Percentiles rank a stretch among this genome's conserved stretches.
Evolutionary conservation across 2,329 filamentous ascomycete genomes (phyloP).

Genomic region (Zymoseptoria tritici): DNA sequence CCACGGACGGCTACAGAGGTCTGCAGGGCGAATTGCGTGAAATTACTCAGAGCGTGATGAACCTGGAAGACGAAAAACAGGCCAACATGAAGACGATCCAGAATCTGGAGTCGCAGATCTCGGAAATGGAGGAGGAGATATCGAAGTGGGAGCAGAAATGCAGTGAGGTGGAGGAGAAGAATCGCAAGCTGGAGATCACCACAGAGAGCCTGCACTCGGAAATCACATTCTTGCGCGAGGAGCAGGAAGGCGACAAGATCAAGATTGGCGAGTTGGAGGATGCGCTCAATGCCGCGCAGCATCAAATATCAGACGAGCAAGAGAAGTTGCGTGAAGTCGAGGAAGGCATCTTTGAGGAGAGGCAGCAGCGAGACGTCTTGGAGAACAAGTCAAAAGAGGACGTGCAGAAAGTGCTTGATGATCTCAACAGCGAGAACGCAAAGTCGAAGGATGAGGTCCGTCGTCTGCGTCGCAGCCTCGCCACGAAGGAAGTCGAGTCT

Average conservation of each 20-base stretch:
- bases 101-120: slow-evolving; percentile 72
- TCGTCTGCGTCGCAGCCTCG: slow-evolving; percentile 72
- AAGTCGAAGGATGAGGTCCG: slow-evolving; percentile 79
- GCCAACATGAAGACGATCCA: slow-evolving; percentile 71
- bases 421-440: slow-evolving; percentile 78
- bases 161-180: slow-evolving; percentile 77
- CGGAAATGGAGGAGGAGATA: slow-evolving; percentile 77
- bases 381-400: slow-evolving; percentile 89
- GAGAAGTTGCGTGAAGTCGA: slow-evolving; percentile 52
- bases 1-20: slow-evolving; percentile 81
- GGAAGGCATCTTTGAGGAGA: slow-evolving; percentile 67
- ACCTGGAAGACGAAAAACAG: slow-evolving; percentile 83
- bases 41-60: slow-evolving; percentile 77
- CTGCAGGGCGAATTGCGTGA: slow-evolving; percentile 89
- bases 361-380: slow-evolving; percentile 78
- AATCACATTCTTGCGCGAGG: slow-evolving; percentile 89
- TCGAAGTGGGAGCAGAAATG: slow-evolving; percentile 79
- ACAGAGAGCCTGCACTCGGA: slow-evolving; percentile 88
- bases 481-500: slow-evolving; percentile 78
- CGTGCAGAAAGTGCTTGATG: slow-evolving; percentile 85
- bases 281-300: slow-evolving; percentile 68
- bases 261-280: slow-evolving; percentile 91
- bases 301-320: slow-evolving; percentile 74
- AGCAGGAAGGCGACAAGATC: slow-evolving; percentile 96
- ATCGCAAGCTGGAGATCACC: slow-evolving; percentile 79